Evolutionary conservation across 805 yeast species (phyloP).

Genomic region (Lipomyces chichibuensis): DNA sequence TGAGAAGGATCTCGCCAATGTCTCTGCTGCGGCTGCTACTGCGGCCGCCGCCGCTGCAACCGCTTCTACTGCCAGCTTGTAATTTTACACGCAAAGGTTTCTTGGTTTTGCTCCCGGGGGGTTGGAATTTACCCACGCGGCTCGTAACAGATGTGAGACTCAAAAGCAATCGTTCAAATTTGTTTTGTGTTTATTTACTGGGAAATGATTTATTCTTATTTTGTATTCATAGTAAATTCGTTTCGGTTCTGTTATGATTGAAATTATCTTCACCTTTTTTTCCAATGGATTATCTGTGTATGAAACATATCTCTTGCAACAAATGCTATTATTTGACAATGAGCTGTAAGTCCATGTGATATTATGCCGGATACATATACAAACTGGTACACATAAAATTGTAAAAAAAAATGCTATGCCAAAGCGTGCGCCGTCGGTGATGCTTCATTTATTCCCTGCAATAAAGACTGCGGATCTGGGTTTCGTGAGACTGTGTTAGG

Average conservation of each 20-base stretch:
- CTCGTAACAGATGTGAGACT: background rate
- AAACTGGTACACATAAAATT: too few relatives aligned
- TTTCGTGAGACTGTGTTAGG: conserved; percentile 68
- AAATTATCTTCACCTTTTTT: background rate
- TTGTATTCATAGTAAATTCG: background rate
- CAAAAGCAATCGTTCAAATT: background rate
- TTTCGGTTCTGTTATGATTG: conserved; percentile 1
- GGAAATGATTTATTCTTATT: background rate
- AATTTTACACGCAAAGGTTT: background rate
- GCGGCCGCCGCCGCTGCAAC: background rate
- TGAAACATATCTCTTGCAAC: background rate
- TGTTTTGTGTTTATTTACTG: background rate
- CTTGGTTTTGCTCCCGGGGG: background rate
- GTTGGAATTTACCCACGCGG: background rate
- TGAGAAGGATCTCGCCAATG: conserved; percentile 9
- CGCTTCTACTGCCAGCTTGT: background rate
- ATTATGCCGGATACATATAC: background rate
- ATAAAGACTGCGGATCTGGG: conserved; percentile 62
- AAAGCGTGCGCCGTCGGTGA: background rate
- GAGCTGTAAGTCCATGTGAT: background rate
- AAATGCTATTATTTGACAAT: background rate
- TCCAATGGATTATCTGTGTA: background rate
- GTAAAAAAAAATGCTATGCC: too few relatives aligned
- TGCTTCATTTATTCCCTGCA: conserved; percentile 4
- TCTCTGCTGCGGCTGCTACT: background rate